Evolutionary conservation across 139 green algal species (phyloP), one percentile per base, ranked within the genome.

Genomic region (Chlorella sorokiniana): DNA sequence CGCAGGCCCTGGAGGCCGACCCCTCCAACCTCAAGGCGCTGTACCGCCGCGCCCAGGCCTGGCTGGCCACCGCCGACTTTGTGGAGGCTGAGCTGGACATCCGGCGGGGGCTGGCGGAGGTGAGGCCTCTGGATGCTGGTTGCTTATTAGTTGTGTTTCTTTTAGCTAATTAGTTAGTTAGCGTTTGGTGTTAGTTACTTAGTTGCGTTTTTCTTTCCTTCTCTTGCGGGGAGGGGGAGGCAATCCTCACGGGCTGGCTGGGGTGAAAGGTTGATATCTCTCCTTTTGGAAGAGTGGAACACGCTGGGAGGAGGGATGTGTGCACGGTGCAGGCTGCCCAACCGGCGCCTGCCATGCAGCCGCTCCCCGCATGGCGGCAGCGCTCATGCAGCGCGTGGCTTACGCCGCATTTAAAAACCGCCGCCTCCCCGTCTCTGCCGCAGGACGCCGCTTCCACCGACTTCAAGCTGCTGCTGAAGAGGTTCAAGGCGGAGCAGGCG

Each of bases 11-110:
- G 41, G 94, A 97, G 61, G 38, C 87, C 31, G 94, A 99, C 64
- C 29, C 82, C 29, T n/a, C 37, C 76, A 97, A 98, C 86, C 88
- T 96, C 64, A 99, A 99, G 90, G 96, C 94, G 20, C 90, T 98
- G 68, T 99, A 95, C 89, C 86, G 96, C 45, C 81, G 94, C 0
- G 95, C 96, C 0, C 96, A 98, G 76, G 91, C 91, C 4, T 88
- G 84, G 69, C 72, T 93, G 54, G 80, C 42, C 25, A 84, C 64
- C 5, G 68, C 81, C 23, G 95, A 98, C 69, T 92, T 90, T 59
- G 82, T 96, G 16, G 95, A 98, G 76, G 92, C 93, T 18, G 91
- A 94, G 82, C 52, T 84, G 69, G 93, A 96, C 82, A 82, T 97
- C 51, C 93, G 93, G 79, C 59, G 18, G 35, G 87, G 63, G 22